Percentiles rank a stretch among this genome's conserved stretches.
These are phyloP conservation scores for Carex pumila DNA, from an alignment of 176 grass and related monocot species.

Conservation along the genomic window DNA sequence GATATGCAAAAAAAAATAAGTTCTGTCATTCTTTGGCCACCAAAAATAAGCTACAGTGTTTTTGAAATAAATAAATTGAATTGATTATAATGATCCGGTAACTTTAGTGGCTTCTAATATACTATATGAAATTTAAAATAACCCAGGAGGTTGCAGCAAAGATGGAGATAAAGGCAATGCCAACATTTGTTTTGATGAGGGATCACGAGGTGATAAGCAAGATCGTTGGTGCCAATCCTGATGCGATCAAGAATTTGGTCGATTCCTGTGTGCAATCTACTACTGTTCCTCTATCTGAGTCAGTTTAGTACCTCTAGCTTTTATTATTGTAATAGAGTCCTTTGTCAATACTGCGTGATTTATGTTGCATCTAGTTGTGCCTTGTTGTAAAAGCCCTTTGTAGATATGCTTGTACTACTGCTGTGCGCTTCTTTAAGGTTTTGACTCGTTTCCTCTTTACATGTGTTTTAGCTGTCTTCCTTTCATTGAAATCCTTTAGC, in stretches of 20 bases:
- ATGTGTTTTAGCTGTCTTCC: neutral
- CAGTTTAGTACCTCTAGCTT: constrained; percentile 14
- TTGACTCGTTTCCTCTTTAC: neutral
- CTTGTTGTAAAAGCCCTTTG: neutral
- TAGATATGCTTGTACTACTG: neutral
- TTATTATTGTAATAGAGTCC: constrained; percentile 15
- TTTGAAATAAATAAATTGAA: neutral
- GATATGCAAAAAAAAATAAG: neutral
- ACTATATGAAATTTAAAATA: neutral
- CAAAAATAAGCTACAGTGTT: neutral
- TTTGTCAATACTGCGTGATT: neutral
- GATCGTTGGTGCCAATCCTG: constrained; percentile 67
- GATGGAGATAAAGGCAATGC: constrained; percentile 90
- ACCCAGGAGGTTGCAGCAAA: constrained; percentile 64
- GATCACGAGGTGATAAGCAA: constrained; percentile 42
- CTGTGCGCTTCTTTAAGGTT: neutral
- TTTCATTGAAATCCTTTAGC: neutral
- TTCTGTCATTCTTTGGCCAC: neutral
- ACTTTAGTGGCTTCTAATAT: neutral
- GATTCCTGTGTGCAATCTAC: constrained; percentile 33
- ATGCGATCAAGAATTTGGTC: constrained; percentile 63
- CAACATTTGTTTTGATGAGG: constrained; percentile 79
- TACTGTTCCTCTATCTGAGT: neutral
- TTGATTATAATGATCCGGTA: neutral
- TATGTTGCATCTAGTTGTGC: neutral